Base-by-base conservation (phyloP, 2,329 filamentous ascomycete species). In the Pseudogymnoascus verrucosus region DNA sequence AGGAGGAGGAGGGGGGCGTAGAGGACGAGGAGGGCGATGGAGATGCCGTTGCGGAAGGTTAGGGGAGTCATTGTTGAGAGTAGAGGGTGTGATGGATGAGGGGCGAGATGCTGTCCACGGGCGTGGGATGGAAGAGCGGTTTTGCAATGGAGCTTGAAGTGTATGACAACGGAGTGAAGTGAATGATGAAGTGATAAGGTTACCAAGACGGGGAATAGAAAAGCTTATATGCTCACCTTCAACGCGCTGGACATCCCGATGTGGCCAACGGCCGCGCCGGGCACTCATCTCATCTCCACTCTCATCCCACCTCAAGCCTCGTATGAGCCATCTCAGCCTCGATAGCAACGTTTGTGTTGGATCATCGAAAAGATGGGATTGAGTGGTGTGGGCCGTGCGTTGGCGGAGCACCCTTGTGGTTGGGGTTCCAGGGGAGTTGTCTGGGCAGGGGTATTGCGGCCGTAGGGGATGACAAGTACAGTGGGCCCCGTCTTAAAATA, bases 21-120 rank as follows among this genome's bases (percentile, higher is more conserved):
- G 57, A 79, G 61, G 44, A 74, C 64, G 42, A 82, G 70, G 65
- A 80, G 72, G 7, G 72, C 76, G 39, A 81, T 78, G 21, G 77
- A 73, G 65, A 82, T 72, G 19, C 68, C 70, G 39, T 76, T 68
- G 40, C 73, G 71, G 61, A 76, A 76, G 26, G 64, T 67, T 65
- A 77, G 37, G 31, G 67, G 51, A 1, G 51, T 14, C 51, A 57
- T 57, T 57, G 28, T 57, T 34, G 51, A 23, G 21, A 2, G 2
- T n/a, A 16, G 47, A 7, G 44, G 23, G 12, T 28, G 10, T 2
- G 7, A 19, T 19, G 19, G 19, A 19, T 19, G 19, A 19, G 19
- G 19, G 19, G 19, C 19, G 19, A 19, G 19, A 19, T 19, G 19
- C 19, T 19, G 19, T 19, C 28, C 28, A 57, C n/a, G 44, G 23